Conservation (phyloP, 352 stramenopile species). For the Halophytophthora polymorphica region DNA sequence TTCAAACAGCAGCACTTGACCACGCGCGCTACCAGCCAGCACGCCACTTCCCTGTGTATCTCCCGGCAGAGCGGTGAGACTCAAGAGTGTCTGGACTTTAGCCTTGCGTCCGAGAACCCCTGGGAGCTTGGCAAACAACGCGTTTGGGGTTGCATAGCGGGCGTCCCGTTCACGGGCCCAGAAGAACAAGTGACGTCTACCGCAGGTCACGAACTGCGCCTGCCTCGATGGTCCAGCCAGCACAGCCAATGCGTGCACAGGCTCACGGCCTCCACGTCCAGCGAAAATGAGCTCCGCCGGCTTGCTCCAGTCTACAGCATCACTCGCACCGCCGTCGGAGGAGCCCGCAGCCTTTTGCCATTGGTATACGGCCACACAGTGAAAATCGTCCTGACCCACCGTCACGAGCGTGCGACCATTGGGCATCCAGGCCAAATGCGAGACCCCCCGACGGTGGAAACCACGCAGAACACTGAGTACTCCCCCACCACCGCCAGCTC, state of each 20-base stretch:
- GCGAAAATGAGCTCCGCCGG: conserved; percentile 55
- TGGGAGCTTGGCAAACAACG: conserved; percentile 44
- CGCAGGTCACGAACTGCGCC: conserved; percentile 63
- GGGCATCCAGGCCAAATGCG: conserved; percentile 70
- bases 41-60: conserved; percentile 43
- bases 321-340: conserved; percentile 1
- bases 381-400: conserved; percentile 61
- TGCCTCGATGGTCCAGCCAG: conserved; percentile 19
- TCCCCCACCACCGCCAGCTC: conserved; percentile 22
- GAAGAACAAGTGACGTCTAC: conserved; percentile 66
- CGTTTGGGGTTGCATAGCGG: conserved; percentile 42
- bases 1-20: conserved; percentile 80
- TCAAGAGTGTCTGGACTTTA: conserved; percentile 69
- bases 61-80: conserved; percentile 39
- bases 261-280: conserved; percentile 41
- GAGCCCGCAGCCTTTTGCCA: conserved; percentile 35
- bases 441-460: conserved; percentile 65
- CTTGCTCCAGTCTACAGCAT: conserved; percentile 47
- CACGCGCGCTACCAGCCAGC: conserved; percentile 64
- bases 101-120: conserved; percentile 65
- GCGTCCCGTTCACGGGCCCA: conserved; percentile 65
- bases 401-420: conserved; percentile 64
- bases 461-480: conserved; percentile 61
- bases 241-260: conserved; percentile 38
- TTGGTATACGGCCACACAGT: conserved; percentile 78